A percentile compares a stretch with the other conserved stretches of the same genome.
Conservation (phyloP, 2,329 filamentous ascomycete genomes). For the Alternaria viburni region DNA sequence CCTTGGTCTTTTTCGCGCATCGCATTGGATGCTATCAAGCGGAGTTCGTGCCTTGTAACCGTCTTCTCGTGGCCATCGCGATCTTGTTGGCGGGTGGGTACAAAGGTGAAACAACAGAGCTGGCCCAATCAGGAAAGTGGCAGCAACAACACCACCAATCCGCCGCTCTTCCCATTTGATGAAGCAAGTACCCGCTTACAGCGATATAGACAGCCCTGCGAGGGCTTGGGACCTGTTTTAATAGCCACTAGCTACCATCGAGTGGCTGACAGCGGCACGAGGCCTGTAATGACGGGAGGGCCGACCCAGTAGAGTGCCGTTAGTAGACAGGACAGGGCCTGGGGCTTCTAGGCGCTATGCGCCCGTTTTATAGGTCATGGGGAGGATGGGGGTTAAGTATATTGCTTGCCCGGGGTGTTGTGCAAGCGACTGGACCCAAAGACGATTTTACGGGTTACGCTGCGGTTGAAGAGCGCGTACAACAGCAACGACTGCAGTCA, state of each 20-base stretch:
- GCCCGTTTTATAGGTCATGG: background rate
- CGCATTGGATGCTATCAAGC: background rate
- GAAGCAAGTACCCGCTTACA: conserved; percentile 1
- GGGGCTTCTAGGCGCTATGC: conserved; percentile 8
- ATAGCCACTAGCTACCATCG: background rate
- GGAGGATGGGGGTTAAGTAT: conserved; percentile 14
- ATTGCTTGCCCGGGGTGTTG: background rate
- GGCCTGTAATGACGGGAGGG: conserved; percentile 9
- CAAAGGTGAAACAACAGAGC: conserved; percentile 6
- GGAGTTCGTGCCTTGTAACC: background rate
- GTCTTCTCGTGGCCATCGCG: background rate
- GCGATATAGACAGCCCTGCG: background rate
- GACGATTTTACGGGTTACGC: conserved; percentile 2
- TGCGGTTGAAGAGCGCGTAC: background rate
- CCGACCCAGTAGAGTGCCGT: conserved; percentile 5
- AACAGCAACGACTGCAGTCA: conserved; percentile 5
- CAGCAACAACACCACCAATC: conserved; percentile 7
- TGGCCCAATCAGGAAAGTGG: conserved; percentile 19
- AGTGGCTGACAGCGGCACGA: conserved; percentile 16
- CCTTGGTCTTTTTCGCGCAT: background rate
- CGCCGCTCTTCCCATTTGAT: background rate
- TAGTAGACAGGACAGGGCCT: conserved; percentile 4
- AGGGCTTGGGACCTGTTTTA: background rate
- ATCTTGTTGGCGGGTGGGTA: conserved; percentile 10
- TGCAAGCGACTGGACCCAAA: background rate